phyloP scores from a whole-genome alignment of 148 eudicot genomes.

The Agrostemma githago region DNA sequence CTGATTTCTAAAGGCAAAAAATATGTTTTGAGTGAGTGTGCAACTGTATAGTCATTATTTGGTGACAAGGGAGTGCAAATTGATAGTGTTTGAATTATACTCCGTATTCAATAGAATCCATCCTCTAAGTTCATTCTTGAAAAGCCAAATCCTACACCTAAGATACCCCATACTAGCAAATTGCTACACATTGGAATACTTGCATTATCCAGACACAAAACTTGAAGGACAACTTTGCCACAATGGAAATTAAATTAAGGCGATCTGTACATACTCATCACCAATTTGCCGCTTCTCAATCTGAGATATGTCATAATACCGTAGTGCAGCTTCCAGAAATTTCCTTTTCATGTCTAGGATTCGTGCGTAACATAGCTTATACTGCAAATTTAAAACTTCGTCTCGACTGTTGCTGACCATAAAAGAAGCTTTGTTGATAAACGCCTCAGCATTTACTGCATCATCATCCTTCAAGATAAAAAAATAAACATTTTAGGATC shows the following conservation, averaged over 20 bases:
- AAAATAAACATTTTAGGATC: neutral
- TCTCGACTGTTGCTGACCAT: slow-evolving; percentile 82
- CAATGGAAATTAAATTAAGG: neutral
- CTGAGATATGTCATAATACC: slow-evolving; percentile 93
- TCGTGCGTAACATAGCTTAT: slow-evolving; percentile 97
- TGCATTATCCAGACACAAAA: neutral
- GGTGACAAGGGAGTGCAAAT: neutral
- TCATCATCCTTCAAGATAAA: slow-evolving; percentile 77
- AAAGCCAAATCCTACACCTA: neutral
- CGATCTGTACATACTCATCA: slow-evolving; percentile 66
- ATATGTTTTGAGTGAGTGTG: neutral
- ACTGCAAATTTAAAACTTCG: slow-evolving; percentile 80
- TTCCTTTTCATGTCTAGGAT: slow-evolving; percentile 90
- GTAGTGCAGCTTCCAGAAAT: slow-evolving; percentile 96
- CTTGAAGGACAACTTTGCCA: neutral
- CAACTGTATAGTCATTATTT: neutral
- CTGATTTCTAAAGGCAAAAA: neutral
- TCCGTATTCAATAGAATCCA: neutral
- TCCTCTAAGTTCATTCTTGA: neutral
- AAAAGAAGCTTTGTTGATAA: slow-evolving; percentile 94
- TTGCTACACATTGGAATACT: neutral
- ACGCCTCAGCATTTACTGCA: slow-evolving; percentile 92
- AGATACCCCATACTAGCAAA: neutral
- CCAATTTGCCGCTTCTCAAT: slow-evolving; percentile 92
- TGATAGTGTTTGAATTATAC: neutral